Conservation (phyloP, 805 yeast genomes). For the Candida pini region DNA sequence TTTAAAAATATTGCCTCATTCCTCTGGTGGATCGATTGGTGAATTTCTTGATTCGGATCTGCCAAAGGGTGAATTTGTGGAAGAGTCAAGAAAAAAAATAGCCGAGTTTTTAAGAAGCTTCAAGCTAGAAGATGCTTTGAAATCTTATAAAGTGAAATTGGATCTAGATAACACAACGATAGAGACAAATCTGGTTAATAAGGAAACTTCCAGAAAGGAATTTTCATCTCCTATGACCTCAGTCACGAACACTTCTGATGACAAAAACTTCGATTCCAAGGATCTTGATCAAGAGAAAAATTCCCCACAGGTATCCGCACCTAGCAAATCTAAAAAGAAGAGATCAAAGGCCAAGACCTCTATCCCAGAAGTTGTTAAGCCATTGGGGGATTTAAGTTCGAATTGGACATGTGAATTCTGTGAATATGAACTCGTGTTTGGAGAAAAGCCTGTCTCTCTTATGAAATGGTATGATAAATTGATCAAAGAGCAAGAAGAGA, state of each 20-base stretch:
- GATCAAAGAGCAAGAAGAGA: slow-evolving; percentile 28
- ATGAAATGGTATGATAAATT: slow-evolving; percentile 40
- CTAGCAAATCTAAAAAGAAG: slow-evolving; percentile 10
- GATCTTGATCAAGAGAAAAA: too few relatives aligned
- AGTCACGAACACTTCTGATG: too few relatives aligned
- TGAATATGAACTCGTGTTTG: slow-evolving; percentile 44
- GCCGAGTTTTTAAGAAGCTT: too few relatives aligned
- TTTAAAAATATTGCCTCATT: too few relatives aligned
- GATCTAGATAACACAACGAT: slow-evolving; percentile 2
- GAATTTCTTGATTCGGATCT: too few relatives aligned
- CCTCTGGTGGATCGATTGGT: too few relatives aligned
- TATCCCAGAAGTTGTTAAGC: not conserved
- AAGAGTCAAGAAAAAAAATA: too few relatives aligned
- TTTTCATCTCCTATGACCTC: too few relatives aligned
- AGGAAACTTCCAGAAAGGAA: too few relatives aligned
- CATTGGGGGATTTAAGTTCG: slow-evolving; percentile 13
- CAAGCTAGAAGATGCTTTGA: slow-evolving; percentile 11
- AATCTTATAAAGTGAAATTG: not conserved
- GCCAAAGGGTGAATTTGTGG: too few relatives aligned
- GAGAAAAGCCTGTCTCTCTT: slow-evolving; percentile 38
- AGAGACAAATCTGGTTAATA: slow-evolving; percentile 1
- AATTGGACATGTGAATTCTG: slow-evolving; percentile 38
- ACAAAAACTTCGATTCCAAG: too few relatives aligned
- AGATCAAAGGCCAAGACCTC: slow-evolving; percentile 4
- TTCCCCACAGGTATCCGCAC: too few relatives aligned